phyloP scores from a whole-genome alignment of 805 yeast species.

The Blastobotrys parvus region DNA sequence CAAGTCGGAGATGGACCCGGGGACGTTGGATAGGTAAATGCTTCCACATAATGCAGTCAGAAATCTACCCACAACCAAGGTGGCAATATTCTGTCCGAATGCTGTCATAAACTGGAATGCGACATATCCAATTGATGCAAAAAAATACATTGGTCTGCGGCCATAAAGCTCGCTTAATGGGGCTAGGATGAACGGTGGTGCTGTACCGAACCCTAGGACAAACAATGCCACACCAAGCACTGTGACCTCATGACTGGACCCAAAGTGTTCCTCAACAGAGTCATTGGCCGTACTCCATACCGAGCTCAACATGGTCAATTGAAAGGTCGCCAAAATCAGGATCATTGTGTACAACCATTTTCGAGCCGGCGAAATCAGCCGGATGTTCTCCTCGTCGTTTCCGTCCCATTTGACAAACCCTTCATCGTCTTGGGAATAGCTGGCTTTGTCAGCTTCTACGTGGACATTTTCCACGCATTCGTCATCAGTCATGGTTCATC shows the following conservation, averaged over 20 bases:
- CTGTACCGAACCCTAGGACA: slow-evolving; percentile 55
- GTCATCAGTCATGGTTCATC: no score
- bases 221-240: slow-evolving; percentile 44
- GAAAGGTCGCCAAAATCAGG: slow-evolving; percentile 17
- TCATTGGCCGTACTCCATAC: slow-evolving; percentile 40
- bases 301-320: slow-evolving; percentile 37
- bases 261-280: slow-evolving; percentile 31
- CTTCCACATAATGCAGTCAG: slow-evolving; percentile 70
- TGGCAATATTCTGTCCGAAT: slow-evolving; percentile 29
- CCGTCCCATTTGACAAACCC: slow-evolving; percentile 13
- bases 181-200: slow-evolving; percentile 57
- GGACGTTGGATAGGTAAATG: slow-evolving; percentile 67
- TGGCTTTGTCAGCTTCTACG: no score
- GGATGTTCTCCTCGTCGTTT: slow-evolving; percentile 32
- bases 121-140: slow-evolving; percentile 38
- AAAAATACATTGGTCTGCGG: slow-evolving; percentile 52
- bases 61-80: slow-evolving; percentile 56
- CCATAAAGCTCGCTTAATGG: slow-evolving; percentile 70
- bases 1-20: slow-evolving; percentile 74
- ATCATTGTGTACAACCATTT: slow-evolving; percentile 34
- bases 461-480: no score
- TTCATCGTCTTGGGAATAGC: no score
- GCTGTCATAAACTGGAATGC: slow-evolving; percentile 45
- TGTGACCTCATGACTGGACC: slow-evolving; percentile 35
- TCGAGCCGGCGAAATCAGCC: slow-evolving; percentile 24